A percentile compares a stretch with the other conserved stretches of the same genome.
These are phyloP conservation scores for Neofusicoccum ribis DNA, from an alignment of 2,329 filamentous ascomycete genomes.

Conservation along the genomic window DNA sequence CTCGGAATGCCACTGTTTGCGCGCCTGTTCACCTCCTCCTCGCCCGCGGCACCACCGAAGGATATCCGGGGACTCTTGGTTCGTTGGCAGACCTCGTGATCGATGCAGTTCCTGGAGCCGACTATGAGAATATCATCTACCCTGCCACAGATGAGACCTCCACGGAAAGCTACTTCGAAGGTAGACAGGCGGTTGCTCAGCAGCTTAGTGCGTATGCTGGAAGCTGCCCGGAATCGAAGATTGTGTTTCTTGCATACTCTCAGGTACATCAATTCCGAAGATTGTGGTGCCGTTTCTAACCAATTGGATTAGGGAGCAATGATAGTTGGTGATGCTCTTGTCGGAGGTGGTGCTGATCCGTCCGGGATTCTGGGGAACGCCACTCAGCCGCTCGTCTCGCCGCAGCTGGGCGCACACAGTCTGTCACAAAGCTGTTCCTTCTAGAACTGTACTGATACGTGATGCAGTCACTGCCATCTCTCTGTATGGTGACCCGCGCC, in stretches of 20 bases:
- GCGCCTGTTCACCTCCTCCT: background rate
- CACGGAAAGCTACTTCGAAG: background rate
- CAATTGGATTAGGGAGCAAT: too few relatives aligned
- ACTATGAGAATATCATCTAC: background rate
- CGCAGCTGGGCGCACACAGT: background rate
- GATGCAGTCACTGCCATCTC: background rate
- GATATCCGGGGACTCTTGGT: background rate
- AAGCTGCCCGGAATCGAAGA: background rate
- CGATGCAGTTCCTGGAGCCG: background rate
- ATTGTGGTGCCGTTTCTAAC: too few relatives aligned
- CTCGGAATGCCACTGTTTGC: background rate
- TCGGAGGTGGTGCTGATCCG: too few relatives aligned
- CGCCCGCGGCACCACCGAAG: background rate
- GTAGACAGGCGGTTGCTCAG: background rate
- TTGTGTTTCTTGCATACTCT: background rate
- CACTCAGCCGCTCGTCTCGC: background rate
- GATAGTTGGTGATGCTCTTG: too few relatives aligned
- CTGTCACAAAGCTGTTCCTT: background rate
- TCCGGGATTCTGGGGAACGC: too few relatives aligned
- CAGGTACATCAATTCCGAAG: background rate
- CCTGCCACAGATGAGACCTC: background rate
- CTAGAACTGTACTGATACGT: background rate
- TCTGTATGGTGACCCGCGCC: background rate
- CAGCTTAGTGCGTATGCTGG: background rate
- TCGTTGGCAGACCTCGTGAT: background rate